Evolutionary conservation across 495 filamentous ascomycete genomes (phyloP).

Genomic region (Neurospora tetrasperma): DNA sequence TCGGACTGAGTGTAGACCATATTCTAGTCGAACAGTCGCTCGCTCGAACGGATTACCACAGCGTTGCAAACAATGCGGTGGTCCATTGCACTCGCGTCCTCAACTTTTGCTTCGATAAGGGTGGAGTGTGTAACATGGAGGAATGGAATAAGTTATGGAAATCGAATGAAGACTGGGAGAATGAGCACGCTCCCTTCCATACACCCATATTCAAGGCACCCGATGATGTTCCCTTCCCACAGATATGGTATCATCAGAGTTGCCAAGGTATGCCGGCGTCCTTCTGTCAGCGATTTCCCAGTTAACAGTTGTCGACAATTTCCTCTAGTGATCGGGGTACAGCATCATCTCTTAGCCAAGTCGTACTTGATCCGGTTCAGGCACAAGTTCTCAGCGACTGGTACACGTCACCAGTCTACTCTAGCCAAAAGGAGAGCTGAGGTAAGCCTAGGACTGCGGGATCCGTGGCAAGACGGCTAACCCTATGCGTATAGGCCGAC

Average conservation of each 20-base stretch:
- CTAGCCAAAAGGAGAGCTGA: conserved; percentile 22
- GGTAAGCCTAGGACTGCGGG: conserved; percentile 8
- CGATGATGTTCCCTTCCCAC: conserved; percentile 27
- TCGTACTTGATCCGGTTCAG: conserved; percentile 27
- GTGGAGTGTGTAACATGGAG: conserved; percentile 1
- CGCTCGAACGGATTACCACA: conserved; percentile 32
- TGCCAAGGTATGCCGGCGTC: conserved; percentile 33
- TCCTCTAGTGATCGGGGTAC: conserved; percentile 36
- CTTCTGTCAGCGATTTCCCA: background rate
- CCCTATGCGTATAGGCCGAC: conserved; percentile 18
- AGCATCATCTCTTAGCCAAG: conserved; percentile 46
- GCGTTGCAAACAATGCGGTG: conserved; percentile 45
- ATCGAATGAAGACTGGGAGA: conserved; percentile 25
- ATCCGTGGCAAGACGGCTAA: background rate
- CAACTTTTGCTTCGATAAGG: conserved; percentile 37
- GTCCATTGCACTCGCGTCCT: conserved; percentile 43
- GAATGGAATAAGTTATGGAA: conserved; percentile 28
- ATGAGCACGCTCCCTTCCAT: conserved; percentile 24
- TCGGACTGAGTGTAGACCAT: conserved; percentile 31
- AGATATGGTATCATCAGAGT: conserved; percentile 36
- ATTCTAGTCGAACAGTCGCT: conserved; percentile 36
- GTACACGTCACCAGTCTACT: conserved; percentile 33
- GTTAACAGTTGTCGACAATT: background rate
- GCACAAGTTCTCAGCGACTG: background rate
- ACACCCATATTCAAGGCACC: conserved; percentile 28